These are phyloP conservation scores for Combretum micranthum DNA, from an alignment of 345 rosid genomes.

Conservation along the genomic window DNA sequence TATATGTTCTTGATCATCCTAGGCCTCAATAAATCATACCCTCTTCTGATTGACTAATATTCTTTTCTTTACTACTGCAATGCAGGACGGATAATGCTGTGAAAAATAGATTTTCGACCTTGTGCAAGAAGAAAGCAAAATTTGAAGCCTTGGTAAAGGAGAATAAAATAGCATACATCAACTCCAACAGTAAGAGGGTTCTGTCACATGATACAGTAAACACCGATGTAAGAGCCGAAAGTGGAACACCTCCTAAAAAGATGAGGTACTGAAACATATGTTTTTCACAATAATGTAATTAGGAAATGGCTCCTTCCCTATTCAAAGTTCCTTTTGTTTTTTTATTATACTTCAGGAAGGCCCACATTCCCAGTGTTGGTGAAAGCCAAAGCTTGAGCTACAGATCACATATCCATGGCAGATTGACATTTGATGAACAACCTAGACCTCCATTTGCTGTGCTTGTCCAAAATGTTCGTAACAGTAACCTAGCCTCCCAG, in stretches of 20 bases:
- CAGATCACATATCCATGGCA: slow-evolving; percentile 44
- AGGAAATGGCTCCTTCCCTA: background rate
- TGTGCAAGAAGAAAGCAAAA: slow-evolving; percentile 97
- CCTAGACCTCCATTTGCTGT: slow-evolving; percentile 57
- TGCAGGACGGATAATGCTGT: slow-evolving; percentile 97
- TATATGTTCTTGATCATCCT: slow-evolving; percentile 13
- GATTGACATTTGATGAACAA: slow-evolving; percentile 34
- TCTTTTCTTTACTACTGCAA: slow-evolving; percentile 3
- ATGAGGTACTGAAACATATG: slow-evolving; percentile 30
- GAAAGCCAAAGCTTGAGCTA: slow-evolving; percentile 35
- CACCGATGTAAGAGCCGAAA: slow-evolving; percentile 34
- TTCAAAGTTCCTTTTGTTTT: background rate
- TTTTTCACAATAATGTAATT: too few relatives aligned
- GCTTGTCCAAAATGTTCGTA: slow-evolving; percentile 32
- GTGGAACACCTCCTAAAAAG: slow-evolving; percentile 41
- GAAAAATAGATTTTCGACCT: slow-evolving; percentile 91
- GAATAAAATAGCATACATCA: slow-evolving; percentile 41
- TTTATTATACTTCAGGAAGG: slow-evolving; percentile 39
- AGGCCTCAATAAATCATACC: background rate
- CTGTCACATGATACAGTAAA: slow-evolving; percentile 34
- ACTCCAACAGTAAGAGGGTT: slow-evolving; percentile 66
- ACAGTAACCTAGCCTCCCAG: background rate
- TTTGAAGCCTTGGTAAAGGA: slow-evolving; percentile 85
- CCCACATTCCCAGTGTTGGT: slow-evolving; percentile 44
- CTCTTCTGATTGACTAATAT: background rate